phyloP scores from a whole-genome alignment of 225 moss, liverwort and hornwort species.

The Pseudoscleropodium purum region DNA sequence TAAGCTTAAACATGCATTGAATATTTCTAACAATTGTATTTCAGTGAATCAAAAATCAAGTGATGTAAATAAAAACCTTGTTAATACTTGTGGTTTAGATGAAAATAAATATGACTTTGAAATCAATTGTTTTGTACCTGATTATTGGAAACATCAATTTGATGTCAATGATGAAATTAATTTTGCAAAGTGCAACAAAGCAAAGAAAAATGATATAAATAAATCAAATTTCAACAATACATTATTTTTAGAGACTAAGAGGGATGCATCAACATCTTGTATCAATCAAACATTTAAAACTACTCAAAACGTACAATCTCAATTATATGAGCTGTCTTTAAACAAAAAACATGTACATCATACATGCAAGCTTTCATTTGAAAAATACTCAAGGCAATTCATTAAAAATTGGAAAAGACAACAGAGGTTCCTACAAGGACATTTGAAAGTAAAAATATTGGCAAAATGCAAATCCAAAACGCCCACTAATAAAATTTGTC shows the following conservation, averaged over 20 bases:
- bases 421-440: background rate
- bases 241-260: background rate
- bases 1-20: background rate
- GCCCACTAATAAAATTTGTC: background rate
- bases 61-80: background rate
- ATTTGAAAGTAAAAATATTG: background rate
- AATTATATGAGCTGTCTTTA: background rate
- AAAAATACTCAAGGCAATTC: background rate
- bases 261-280: background rate
- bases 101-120: slow-evolving; percentile 18
- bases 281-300: background rate
- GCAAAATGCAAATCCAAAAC: background rate
- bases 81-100: background rate
- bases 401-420: background rate
- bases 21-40: background rate
- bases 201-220: background rate
- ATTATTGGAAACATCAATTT: slow-evolving; percentile 69
- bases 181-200: background rate
- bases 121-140: slow-evolving; percentile 51
- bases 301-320: background rate
- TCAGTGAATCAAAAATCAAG: background rate
- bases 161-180: slow-evolving; percentile 13
- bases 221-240: background rate
- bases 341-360: background rate
- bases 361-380: background rate